These are phyloP conservation scores for Phytophthora meadii DNA, from an alignment of 352 stramenopile species.

Conservation along the genomic window DNA sequence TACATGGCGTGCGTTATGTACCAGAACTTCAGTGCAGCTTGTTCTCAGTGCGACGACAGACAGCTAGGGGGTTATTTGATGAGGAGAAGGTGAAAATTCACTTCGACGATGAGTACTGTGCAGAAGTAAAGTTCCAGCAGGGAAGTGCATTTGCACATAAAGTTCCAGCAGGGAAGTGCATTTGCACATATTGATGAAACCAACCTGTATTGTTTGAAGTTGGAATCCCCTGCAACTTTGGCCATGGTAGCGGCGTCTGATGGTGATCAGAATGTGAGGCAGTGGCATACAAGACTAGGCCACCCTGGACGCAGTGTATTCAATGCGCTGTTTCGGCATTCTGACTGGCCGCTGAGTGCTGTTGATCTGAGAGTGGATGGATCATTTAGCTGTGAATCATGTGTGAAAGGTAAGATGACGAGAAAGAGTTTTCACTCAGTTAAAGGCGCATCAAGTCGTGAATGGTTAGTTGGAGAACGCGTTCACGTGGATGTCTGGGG, in stretches of 20 bases:
- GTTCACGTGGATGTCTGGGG: slow-evolving; percentile 26
- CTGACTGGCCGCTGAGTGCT: background rate
- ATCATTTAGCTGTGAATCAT: slow-evolving; percentile 7
- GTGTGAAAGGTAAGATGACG: slow-evolving; percentile 18
- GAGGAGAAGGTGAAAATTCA: background rate
- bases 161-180: too few relatives aligned
- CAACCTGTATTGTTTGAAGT: slow-evolving; percentile 6
- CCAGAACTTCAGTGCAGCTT: too few relatives aligned
- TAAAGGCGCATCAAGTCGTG: background rate
- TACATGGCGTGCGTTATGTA: too few relatives aligned
- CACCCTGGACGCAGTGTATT: slow-evolving; percentile 10
- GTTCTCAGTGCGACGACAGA: too few relatives aligned
- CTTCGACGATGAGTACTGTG: slow-evolving; percentile 6
- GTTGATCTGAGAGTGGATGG: slow-evolving; percentile 6
- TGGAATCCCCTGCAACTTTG: background rate
- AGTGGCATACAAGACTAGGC: slow-evolving; percentile 8
- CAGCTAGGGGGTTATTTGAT: too few relatives aligned
- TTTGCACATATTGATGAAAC: slow-evolving; percentile 1
- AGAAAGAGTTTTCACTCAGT: slow-evolving; percentile 7
- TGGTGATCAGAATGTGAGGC: background rate
- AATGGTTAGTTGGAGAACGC: slow-evolving; percentile 17
- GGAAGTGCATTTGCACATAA: background rate
- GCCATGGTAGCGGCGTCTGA: background rate
- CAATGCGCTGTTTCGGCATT: slow-evolving; percentile 14
- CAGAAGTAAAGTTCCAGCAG: background rate